Evolutionary conservation across 768 basidiomycete species (phyloP), one percentile per base, ranked within the genome.

Genomic region (Pseudohyphozyma bogoriensis): DNA sequence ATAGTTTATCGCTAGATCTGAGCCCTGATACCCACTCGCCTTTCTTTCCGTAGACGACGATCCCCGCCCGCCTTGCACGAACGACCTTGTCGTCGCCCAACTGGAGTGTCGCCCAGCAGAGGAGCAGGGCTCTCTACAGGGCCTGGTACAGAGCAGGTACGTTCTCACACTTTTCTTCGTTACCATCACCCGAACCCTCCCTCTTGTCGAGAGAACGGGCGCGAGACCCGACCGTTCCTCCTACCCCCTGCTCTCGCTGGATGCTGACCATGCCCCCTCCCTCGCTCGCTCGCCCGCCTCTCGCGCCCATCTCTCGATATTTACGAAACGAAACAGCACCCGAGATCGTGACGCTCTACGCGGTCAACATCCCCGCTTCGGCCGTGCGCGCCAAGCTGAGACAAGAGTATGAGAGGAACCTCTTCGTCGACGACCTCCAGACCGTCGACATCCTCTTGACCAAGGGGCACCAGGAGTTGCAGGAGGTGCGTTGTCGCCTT

Each of bases 111-210:
- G 83, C 87, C 9, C 82, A 85, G 33, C 75, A 75, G 26, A 80
- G 87, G 36, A 83, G 82, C 13, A 75, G 90, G 24, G 78, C 85
- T 49, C 80, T 95, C 16, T 99, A 97, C 78, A 79, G 92, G 60
- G 85, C 83, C 73, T 99, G 93, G 93, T 86, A 91, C 72, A 85
- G 95, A 63, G 80, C 84, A 49, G 93, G 95, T 70, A 68, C 88
- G 61, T 52, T 29, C 47, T 49, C 29, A 26, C 5, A 2, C 26
- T 29, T 29, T 18, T 13, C 7, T 29, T 24, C 46, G 4, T 13
- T 16, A 35, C 13, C 1, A 13, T 26, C 18, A 0, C 13, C 24
- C 8, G 22, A 26, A 20, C 35, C 26, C 36, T 15, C 33, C 33
- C 1, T 2, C 51, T n/a, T n/a, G 12, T 11, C 31, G 29, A 18